These are phyloP conservation scores for Cyathus striatus DNA, from an alignment of 768 basidiomycete genomes.

Conservation along the genomic window DNA sequence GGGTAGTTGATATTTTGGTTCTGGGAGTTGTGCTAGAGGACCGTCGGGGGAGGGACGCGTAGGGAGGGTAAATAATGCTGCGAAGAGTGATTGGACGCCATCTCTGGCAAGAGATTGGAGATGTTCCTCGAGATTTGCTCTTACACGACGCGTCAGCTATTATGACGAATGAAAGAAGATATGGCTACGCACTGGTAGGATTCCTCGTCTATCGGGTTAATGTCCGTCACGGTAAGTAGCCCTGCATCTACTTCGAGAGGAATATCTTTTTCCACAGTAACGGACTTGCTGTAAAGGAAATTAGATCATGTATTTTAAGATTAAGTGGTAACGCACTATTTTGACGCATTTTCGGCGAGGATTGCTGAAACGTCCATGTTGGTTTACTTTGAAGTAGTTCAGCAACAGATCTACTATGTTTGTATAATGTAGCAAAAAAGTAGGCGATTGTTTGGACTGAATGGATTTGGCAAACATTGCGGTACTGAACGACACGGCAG, in stretches of 20 bases:
- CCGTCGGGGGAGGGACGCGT: conserved; percentile 72
- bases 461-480: no score
- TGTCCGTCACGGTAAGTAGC: conserved; percentile 81
- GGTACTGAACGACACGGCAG: no score
- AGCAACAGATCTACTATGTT: no score
- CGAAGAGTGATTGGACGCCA: conserved; percentile 76
- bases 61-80: conserved; percentile 79
- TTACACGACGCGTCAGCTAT: no score
- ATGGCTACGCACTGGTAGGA: conserved; percentile 62
- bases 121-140: conserved; percentile 75
- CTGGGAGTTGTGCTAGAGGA: conserved; percentile 76
- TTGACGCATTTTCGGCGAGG: conserved; percentile 66
- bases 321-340: conserved; percentile 37
- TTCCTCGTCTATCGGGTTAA: conserved; percentile 80
- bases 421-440: no score
- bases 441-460: no score
- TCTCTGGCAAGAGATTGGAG: conserved; percentile 76
- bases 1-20: conserved; percentile 73
- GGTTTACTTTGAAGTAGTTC: no score
- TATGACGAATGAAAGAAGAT: conserved; percentile 4
- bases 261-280: conserved; percentile 71
- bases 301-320: not conserved
- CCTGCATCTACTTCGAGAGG: conserved; percentile 81
- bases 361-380: conserved; percentile 81
- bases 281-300: conserved; percentile 47